Percentiles rank a stretch among this genome's conserved stretches.
Conservation (phyloP, 2,329 filamentous ascomycete species). For the Fusarium sp. region DNA sequence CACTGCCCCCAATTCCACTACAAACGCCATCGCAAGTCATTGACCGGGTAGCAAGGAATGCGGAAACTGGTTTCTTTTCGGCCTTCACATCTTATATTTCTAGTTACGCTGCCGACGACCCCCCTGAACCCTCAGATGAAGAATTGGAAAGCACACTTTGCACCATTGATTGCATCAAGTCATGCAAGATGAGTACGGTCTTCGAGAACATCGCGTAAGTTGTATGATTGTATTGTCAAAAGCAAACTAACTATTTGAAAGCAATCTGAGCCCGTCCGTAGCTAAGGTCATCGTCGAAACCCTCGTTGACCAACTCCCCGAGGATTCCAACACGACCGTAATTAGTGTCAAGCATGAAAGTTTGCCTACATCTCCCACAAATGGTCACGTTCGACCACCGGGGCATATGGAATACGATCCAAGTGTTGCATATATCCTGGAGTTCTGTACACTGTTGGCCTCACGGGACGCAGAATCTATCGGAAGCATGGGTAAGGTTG, state of each 20-base stretch:
- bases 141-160: slow-evolving; percentile 96
- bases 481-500: slow-evolving; percentile 78
- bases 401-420: slow-evolving; percentile 80
- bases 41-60: slow-evolving; percentile 82
- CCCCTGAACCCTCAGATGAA: slow-evolving; percentile 96
- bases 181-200: slow-evolving; percentile 85
- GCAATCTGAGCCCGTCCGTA: slow-evolving; percentile 54
- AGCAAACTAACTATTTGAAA: slow-evolving; percentile 32
- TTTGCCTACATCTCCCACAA: slow-evolving; percentile 70
- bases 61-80: slow-evolving; percentile 89
- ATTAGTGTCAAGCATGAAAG: slow-evolving; percentile 92
- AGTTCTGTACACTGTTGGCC: slow-evolving; percentile 86
- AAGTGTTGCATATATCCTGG: slow-evolving; percentile 87
- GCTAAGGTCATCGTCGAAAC: slow-evolving; percentile 67
- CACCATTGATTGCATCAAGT: slow-evolving; percentile 92
- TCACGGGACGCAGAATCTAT: slow-evolving; percentile 81
- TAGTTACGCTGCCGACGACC: slow-evolving; percentile 98
- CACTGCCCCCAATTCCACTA: slow-evolving; percentile 85
- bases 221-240: neutral
- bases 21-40: slow-evolving; percentile 94
- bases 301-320: slow-evolving; percentile 85
- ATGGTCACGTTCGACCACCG: slow-evolving; percentile 56
- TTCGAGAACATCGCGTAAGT: slow-evolving; percentile 84
- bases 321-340: slow-evolving; percentile 80
- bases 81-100: slow-evolving; percentile 97